Conservation (phyloP, 2,329 filamentous ascomycete genomes). For the Ilyonectria robusta region DNA sequence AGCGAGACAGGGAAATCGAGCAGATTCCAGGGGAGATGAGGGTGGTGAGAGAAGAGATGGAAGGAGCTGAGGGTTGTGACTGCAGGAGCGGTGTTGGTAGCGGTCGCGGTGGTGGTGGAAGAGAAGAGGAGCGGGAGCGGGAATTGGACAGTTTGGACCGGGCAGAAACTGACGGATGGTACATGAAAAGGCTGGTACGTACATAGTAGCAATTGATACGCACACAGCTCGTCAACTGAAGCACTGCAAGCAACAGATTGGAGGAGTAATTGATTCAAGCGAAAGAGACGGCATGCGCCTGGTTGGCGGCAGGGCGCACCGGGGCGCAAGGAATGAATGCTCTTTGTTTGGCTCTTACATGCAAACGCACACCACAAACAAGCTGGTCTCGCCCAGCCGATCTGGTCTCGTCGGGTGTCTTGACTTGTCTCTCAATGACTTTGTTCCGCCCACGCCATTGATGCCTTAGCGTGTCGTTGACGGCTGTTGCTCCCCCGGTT, state of each 20-base stretch:
- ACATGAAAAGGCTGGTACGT: neutral
- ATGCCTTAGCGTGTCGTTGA: constrained; percentile 9
- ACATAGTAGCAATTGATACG: neutral
- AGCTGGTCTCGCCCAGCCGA: neutral
- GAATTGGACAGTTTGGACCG: neutral
- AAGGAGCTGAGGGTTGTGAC: neutral
- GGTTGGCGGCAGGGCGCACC: neutral
- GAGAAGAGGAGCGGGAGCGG: neutral
- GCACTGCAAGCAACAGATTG: constrained; percentile 21
- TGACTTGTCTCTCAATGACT: constrained; percentile 14
- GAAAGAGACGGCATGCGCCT: neutral
- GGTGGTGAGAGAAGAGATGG: neutral
- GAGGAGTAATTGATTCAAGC: constrained; percentile 5
- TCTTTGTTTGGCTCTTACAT: constrained; percentile 23
- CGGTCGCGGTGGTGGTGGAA: neutral
- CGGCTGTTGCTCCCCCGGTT: constrained; percentile 28
- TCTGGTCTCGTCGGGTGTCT: constrained; percentile 2
- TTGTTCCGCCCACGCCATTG: constrained; percentile 17
- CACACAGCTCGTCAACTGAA: constrained; percentile 21
- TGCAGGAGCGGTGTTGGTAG: neutral
- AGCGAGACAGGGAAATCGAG: constrained; percentile 20
- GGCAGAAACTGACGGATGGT: neutral
- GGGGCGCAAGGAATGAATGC: constrained; percentile 17
- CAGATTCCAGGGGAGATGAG: neutral
- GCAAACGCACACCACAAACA: constrained; percentile 19